A percentile compares a stretch with the other conserved stretches of the same genome.
Evolutionary conservation across 2,329 filamentous ascomycete species (phyloP).

Genomic region (Calonectria pseudoturangicola): DNA sequence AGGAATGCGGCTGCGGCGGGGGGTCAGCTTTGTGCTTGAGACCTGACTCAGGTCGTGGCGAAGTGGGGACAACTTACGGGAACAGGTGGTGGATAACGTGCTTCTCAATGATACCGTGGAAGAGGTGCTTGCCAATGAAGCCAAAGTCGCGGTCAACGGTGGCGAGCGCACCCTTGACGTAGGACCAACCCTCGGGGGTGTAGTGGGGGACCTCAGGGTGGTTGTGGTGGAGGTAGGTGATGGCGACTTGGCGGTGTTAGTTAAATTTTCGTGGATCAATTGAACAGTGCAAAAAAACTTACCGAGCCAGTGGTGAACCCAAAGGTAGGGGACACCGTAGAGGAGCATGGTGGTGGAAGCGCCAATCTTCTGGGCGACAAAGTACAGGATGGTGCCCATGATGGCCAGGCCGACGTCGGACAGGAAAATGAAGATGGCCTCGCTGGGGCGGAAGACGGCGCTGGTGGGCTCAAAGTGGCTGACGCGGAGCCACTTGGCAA

Average conservation of each 20-base stretch:
- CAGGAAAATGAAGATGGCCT: conserved; percentile 73
- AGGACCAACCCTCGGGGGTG: conserved; percentile 74
- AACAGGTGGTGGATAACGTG: conserved; percentile 78
- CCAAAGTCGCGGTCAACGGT: conserved; percentile 79
- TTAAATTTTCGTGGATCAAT: neutral
- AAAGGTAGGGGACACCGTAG: conserved; percentile 79
- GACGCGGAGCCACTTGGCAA: conserved; percentile 63
- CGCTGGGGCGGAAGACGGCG: conserved; percentile 75
- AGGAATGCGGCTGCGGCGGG: conserved; percentile 53
- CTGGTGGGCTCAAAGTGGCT: conserved; percentile 78
- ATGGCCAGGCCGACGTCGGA: conserved; percentile 76
- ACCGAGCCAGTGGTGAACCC: conserved; percentile 83
- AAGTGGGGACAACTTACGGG: conserved; percentile 53
- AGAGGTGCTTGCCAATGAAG: conserved; percentile 76
- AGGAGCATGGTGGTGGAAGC: conserved; percentile 74
- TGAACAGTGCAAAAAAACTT: conserved; percentile 49
- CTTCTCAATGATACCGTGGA: conserved; percentile 77
- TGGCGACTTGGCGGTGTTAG: conserved; percentile 71
- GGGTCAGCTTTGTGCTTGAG: neutral
- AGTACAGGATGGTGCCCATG: conserved; percentile 70
- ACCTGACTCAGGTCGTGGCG: neutral
- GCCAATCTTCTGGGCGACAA: conserved; percentile 71
- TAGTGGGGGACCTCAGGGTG: conserved; percentile 67
- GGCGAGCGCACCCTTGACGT: conserved; percentile 75
- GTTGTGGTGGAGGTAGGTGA: conserved; percentile 85